Evolutionary conservation across 2,329 filamentous ascomycete genomes (phyloP).

Genomic region (Blumeriella jaapii): DNA sequence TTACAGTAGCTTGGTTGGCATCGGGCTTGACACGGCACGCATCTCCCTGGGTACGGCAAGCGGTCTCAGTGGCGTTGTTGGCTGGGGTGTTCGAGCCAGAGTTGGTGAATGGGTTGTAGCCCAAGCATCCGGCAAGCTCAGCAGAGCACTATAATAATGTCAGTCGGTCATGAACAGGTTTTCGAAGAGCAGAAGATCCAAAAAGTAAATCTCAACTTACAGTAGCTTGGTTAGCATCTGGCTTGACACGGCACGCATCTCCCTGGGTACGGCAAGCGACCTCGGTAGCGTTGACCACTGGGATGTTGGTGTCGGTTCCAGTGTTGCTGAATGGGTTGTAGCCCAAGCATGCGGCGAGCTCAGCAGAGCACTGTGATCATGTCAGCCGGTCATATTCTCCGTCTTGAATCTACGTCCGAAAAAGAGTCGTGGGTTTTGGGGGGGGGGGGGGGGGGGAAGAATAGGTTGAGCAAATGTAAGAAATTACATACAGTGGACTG

Average conservation of each 20-base stretch:
- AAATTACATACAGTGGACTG: constrained; percentile 1
- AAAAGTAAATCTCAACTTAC: background rate
- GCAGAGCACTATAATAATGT: background rate
- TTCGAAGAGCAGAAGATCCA: too few species aligned
- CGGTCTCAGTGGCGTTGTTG: background rate
- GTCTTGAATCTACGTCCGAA: too few species aligned
- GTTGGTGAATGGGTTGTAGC: constrained; percentile 4
- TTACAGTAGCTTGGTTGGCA: constrained; percentile 4
- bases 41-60: constrained; percentile 1
- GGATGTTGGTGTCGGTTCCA: background rate
- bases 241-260: constrained; percentile 1
- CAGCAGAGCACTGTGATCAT: background rate
- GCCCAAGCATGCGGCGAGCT: constrained; percentile 2
- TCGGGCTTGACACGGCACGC: constrained; percentile 1
- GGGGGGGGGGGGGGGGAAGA: background rate
- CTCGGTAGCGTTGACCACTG: background rate
- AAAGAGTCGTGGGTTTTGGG: too few species aligned
- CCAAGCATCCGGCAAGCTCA: constrained; percentile 1
- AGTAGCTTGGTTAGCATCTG: constrained; percentile 2
- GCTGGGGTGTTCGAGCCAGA: background rate
- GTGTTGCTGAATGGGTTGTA: constrained; percentile 4
- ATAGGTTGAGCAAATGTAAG: background rate
- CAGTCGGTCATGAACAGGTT: background rate
- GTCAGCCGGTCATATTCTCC: too few species aligned
- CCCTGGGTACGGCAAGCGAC: background rate